These are phyloP conservation scores for Petrea volubilis DNA, from an alignment of 257 asterid genomes.

Conservation along the genomic window DNA sequence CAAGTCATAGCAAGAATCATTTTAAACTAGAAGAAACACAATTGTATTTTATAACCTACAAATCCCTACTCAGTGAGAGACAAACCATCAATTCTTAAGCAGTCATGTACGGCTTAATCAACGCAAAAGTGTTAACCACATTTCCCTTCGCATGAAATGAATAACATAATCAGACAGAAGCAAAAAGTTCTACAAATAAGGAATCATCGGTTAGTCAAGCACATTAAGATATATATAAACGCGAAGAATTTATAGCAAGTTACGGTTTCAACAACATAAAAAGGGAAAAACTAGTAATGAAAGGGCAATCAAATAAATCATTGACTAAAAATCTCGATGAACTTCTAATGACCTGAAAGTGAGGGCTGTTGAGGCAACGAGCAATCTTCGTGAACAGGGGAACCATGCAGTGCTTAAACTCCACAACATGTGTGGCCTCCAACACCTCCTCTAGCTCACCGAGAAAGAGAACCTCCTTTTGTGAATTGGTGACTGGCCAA, in stretches of 20 bases:
- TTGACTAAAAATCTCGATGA: background rate
- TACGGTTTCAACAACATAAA: background rate
- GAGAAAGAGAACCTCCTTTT: constrained; percentile 79
- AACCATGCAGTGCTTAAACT: constrained; percentile 73
- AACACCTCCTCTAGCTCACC: constrained; percentile 83
- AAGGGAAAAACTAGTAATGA: background rate
- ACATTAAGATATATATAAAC: background rate
- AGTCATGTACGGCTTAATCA: background rate
- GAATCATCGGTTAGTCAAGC: background rate
- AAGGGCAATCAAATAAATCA: background rate
- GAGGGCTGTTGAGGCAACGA: constrained; percentile 69
- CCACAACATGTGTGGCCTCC: constrained; percentile 68
- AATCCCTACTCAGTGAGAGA: background rate
- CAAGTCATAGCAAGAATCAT: background rate
- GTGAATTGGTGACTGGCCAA: constrained; percentile 81
- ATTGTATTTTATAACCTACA: background rate
- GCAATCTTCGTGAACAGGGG: constrained; percentile 81
- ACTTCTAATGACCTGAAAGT: constrained; percentile 69
- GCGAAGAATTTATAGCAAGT: background rate
- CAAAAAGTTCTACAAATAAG: no score
- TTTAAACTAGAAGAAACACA: background rate
- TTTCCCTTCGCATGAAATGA: no score
- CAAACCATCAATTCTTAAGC: background rate
- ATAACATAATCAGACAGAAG: no score
- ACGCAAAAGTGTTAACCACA: no score